A percentile compares a stretch with the other conserved stretches of the same genome.
Evolutionary conservation across 2,329 filamentous ascomycete genomes (phyloP).

Genomic region (Xylariaceae sp.): DNA sequence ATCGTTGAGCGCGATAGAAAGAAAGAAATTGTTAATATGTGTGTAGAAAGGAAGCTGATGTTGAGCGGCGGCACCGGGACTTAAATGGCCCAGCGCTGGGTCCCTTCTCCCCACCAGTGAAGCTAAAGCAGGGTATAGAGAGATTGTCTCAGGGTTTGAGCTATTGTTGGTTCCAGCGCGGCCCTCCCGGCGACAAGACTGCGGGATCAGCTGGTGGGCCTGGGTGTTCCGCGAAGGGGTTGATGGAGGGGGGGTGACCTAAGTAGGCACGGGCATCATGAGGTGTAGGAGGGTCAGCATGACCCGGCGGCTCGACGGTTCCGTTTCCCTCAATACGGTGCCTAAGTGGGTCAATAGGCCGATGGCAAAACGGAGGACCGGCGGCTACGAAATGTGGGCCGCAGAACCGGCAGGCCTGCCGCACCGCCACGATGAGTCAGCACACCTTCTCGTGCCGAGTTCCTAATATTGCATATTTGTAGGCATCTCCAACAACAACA

Average conservation of each 20-base stretch:
- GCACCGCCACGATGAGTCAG: slow-evolving; percentile 2
- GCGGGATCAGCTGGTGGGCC: slow-evolving; percentile 1
- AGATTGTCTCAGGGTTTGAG: not conserved
- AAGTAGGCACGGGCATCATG: slow-evolving; percentile 2
- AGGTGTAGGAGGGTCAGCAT: not conserved
- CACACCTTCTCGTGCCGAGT: no score
- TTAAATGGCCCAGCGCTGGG: not conserved
- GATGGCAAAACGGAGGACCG: slow-evolving; percentile 4
- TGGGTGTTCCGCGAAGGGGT: not conserved
- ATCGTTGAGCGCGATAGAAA: slow-evolving; percentile 3
- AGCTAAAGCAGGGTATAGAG: not conserved
- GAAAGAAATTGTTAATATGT: not conserved
- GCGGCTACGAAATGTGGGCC: not conserved
- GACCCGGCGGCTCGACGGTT: slow-evolving; percentile 2
- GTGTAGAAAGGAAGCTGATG: not conserved
- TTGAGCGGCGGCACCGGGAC: not conserved
- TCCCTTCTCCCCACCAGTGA: not conserved
- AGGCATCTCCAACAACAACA: no score
- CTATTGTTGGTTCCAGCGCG: not conserved
- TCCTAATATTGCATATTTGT: no score
- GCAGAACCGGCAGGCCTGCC: not conserved
- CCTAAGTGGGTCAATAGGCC: slow-evolving; percentile 1
- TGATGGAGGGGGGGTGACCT: not conserved
- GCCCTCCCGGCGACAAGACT: not conserved
- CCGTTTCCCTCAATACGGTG: slow-evolving; percentile 3